Base-by-base conservation (phyloP, 495 filamentous ascomycete species). In the Parathielavia hyrcaniae region DNA sequence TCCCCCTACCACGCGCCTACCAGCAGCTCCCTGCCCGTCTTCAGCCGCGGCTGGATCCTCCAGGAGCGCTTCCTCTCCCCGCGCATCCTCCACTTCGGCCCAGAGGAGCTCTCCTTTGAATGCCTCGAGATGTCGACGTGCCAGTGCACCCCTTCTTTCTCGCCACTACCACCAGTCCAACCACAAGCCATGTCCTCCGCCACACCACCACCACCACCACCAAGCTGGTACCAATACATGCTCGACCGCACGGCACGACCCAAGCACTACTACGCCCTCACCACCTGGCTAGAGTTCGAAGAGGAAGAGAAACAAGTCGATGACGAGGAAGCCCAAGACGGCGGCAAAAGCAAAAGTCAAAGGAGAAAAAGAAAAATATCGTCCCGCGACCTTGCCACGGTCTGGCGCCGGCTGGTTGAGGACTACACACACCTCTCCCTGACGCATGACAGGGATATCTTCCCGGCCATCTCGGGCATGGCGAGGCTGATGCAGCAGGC, bases 71-170 rank as follows among this genome's bases (percentile, higher is more conserved):
- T 61, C 44, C 51, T 66, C 4, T 41, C 61, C 3, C 20, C 45
- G 17, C 58, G 64, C 23, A 40, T 66, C 23, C 46, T 66, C 35
- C 64, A 66, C 32, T 66, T 66, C 26, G 57, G 49, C 11, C 49
- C 53, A 5, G 48, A 66, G 0, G 64, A 66, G 22, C 58, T 66
- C 34, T 45, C 46, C 16, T 58, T 59, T 12, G 64, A 64, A 20
- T 66, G 64, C 17, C 52, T 57, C 0, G 13, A 35, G 17, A 5
- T 4, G 5, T 48, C 50, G 6, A 17, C 58, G 0, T 66, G 64
- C 30, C 64, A 66, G 38, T 66, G 64, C 50, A 63, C 43, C 5
- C 40, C 35, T 10, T 0, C 39, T 11, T 11, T 53, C 12, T 23
- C 35, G 39, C 5, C 50, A 23, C n/a, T n/a, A n/a, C n/a, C n/a